Conservation (phyloP, 768 basidiomycete species). For the Boletus vinaceobasis region DNA sequence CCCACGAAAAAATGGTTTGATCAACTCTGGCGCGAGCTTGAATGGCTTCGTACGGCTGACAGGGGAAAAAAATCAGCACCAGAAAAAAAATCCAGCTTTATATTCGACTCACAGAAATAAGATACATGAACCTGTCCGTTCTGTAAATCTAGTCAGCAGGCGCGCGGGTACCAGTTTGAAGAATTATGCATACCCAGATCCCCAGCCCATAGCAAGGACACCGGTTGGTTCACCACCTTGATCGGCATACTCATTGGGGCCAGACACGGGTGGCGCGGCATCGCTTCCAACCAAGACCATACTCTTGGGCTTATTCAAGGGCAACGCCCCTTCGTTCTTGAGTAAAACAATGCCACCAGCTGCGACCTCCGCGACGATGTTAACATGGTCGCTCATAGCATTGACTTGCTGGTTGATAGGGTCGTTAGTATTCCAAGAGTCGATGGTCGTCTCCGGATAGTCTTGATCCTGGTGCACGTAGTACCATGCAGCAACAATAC, state of each 20-base stretch:
- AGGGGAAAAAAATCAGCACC: background rate
- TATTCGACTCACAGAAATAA: conserved; percentile 55
- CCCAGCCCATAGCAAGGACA: conserved; percentile 90
- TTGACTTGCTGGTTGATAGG: conserved; percentile 44
- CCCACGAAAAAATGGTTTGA: conserved; percentile 63
- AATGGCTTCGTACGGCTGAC: conserved; percentile 76
- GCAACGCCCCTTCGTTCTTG: conserved; percentile 60
- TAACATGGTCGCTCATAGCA: conserved; percentile 53
- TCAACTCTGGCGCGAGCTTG: conserved; percentile 67
- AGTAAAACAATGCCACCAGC: conserved; percentile 64
- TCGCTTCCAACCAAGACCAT: conserved; percentile 63
- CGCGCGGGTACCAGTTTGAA: background rate
- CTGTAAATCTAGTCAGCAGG: conserved; percentile 24
- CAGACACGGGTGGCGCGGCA: conserved; percentile 58
- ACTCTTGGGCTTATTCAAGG: conserved; percentile 56
- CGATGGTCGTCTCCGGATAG: conserved; percentile 25
- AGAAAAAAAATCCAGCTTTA: background rate
- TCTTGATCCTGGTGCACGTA: conserved; percentile 33
- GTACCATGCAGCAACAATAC: conserved; percentile 66
- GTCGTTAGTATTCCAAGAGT: conserved; percentile 28
- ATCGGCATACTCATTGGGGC: conserved; percentile 70
- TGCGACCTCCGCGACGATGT: conserved; percentile 58
- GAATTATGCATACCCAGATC: conserved; percentile 53
- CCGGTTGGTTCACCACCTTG: conserved; percentile 58
- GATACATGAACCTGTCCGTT: conserved; percentile 74